Percentiles rank a stretch among this genome's conserved stretches.
These are phyloP conservation scores for Stentor roeselii DNA, from an alignment of 73 alveolate species.

Conservation along the genomic window DNA sequence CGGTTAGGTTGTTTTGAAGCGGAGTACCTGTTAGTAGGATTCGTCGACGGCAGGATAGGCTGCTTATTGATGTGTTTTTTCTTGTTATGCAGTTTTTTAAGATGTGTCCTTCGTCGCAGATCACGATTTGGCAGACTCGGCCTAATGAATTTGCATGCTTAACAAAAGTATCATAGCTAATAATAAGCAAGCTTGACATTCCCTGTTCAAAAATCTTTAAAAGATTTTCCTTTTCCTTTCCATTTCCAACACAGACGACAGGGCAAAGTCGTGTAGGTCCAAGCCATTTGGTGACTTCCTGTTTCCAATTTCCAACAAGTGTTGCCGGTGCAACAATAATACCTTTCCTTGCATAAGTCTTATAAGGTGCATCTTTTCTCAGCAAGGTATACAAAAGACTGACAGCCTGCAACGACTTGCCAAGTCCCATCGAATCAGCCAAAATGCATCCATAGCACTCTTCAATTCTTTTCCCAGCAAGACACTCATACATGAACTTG, in stretches of 20 bases:
- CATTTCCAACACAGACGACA: conserved; percentile 29
- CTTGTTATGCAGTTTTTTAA: conserved; percentile 68
- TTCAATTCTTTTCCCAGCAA: conserved; percentile 41
- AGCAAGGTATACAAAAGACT: conserved; percentile 40
- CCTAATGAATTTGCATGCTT: conserved; percentile 32
- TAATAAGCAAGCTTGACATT: conserved; percentile 27
- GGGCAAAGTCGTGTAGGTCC: conserved; percentile 30
- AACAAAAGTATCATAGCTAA: conserved; percentile 45
- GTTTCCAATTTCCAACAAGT: conserved; percentile 50
- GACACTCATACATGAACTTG: conserved; percentile 49
- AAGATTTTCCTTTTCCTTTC: conserved; percentile 28
- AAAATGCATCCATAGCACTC: conserved; percentile 50
- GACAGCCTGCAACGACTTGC: conserved; percentile 44
- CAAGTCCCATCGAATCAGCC: conserved; percentile 65
- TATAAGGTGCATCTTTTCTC: neutral
- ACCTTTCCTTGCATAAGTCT: conserved; percentile 31
- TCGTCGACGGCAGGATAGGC: conserved; percentile 48
- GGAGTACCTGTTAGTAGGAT: conserved; percentile 96
- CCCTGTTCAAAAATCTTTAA: conserved; percentile 16
- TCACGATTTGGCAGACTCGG: conserved; percentile 49
- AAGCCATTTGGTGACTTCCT: conserved; percentile 54
- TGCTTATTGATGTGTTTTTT: conserved; percentile 44
- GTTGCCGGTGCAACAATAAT: conserved; percentile 57
- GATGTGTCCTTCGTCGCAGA: conserved; percentile 86
- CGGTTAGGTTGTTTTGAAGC: conserved; percentile 80